Conservation (phyloP, 495 filamentous ascomycete genomes). For the Aspergillus taichungensis region DNA sequence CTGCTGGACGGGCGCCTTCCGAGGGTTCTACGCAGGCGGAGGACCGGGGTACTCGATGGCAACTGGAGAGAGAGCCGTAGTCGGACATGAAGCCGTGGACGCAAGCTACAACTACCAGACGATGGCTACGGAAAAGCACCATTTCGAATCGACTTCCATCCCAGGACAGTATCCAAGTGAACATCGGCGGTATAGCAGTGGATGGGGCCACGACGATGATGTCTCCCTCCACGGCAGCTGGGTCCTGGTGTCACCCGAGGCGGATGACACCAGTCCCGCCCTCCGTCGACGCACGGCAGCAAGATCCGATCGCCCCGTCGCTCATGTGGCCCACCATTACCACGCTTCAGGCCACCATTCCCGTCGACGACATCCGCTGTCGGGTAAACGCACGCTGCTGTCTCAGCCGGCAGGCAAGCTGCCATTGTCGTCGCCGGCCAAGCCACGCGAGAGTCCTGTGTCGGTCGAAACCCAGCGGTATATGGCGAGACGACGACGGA, state of each 20-base stretch:
- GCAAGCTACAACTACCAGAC: constrained; percentile 3
- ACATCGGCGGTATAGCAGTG: too few relatives aligned
- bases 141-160: constrained; percentile 19
- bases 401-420: constrained; percentile 29
- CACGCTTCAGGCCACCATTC: neutral
- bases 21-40: constrained; percentile 78
- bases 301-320: too few relatives aligned
- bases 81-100: too few relatives aligned
- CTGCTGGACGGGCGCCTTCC: constrained; percentile 63
- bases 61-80: constrained; percentile 13
- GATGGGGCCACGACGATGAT: constrained; percentile 15
- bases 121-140: constrained; percentile 4
- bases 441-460: constrained; percentile 34
- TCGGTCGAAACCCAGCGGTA: constrained; percentile 58
- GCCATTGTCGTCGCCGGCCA: constrained; percentile 21
- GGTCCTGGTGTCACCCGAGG: constrained; percentile 56
- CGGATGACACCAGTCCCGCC: constrained; percentile 12
- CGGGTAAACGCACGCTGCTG: constrained; percentile 20
- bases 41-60: constrained; percentile 56
- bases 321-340: too few relatives aligned
- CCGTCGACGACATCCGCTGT: constrained; percentile 18
- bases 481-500: constrained; percentile 54
- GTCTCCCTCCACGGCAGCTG: constrained; percentile 56
- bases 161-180: constrained; percentile 15
- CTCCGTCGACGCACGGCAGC: constrained; percentile 2